Evolutionary conservation across 75 land plant genomes (phyloP).

Genomic region (Isoetes taiwanensis): DNA sequence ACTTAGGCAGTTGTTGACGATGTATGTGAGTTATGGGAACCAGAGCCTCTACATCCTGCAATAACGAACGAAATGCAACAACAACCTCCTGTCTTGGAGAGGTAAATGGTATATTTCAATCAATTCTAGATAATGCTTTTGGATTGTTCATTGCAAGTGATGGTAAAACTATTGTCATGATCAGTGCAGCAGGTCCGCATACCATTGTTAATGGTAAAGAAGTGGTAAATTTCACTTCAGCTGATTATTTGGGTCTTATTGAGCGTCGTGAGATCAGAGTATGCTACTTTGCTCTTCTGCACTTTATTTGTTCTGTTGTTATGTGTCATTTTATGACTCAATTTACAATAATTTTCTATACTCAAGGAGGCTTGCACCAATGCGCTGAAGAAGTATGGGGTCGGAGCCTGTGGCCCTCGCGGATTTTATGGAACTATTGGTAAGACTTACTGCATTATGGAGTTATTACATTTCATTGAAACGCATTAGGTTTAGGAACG

Average conservation of each 20-base stretch:
- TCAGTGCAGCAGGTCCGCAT: constrained; percentile 6
- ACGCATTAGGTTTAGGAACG: no score
- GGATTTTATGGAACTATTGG: constrained; percentile 7
- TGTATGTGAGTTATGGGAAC: constrained; percentile 82
- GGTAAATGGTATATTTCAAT: no score
- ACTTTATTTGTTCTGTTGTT: no score
- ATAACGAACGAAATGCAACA: constrained; percentile 52
- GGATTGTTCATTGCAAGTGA: no score
- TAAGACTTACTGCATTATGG: not conserved
- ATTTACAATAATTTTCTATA: no score
- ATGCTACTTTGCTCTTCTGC: no score
- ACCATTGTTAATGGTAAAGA: not conserved
- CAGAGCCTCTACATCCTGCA: constrained; percentile 78
- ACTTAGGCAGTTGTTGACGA: no score
- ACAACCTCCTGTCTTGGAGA: constrained; percentile 65
- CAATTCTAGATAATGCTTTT: no score
- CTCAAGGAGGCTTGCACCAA: not conserved
- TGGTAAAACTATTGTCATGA: no score
- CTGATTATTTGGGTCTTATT: not conserved
- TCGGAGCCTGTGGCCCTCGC: constrained; percentile 2
- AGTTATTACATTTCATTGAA: not conserved
- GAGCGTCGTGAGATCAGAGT: not conserved
- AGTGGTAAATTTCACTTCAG: not conserved
- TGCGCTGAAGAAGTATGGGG: constrained; percentile 1
- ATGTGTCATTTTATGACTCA: no score